Conservation (phyloP, 2,329 filamentous ascomycete genomes). For the Arthrobotrys iridis region DNA sequence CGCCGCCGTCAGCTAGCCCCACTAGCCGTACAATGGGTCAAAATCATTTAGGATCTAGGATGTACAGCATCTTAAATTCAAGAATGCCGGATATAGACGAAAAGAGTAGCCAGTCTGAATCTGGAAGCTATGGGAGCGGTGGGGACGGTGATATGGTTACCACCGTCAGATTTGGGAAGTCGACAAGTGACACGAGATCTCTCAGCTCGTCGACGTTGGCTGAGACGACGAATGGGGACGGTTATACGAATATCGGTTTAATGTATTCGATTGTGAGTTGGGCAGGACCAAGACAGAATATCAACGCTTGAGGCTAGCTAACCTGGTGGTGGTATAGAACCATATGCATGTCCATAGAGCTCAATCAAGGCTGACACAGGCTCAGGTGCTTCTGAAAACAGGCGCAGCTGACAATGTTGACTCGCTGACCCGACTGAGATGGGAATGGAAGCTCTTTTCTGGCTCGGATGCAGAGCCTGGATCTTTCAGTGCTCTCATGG, state of each 20-base stretch:
- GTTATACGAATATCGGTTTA: conserved; percentile 42
- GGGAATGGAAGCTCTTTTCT: conserved; percentile 58
- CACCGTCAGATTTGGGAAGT: conserved; percentile 51
- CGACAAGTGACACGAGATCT: conserved; percentile 26
- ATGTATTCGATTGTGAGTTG: conserved; percentile 52
- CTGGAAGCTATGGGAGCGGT: conserved; percentile 1
- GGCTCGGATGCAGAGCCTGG: conserved; percentile 40
- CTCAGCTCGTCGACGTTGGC: conserved; percentile 24
- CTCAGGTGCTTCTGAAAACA: conserved; percentile 57
- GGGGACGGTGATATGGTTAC: conserved; percentile 39
- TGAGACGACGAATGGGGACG: conserved; percentile 45
- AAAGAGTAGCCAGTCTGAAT: conserved; percentile 9
- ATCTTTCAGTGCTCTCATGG: conserved; percentile 29
- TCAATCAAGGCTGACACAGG: conserved; percentile 53
- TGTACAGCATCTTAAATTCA: conserved; percentile 24
- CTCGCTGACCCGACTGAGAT: conserved; percentile 57
- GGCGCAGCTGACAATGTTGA: conserved; percentile 58
- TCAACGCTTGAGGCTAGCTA: neutral
- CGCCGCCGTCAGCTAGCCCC: conserved; percentile 36
- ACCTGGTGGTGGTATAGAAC: conserved; percentile 50
- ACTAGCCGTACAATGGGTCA: neutral
- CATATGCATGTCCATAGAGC: conserved; percentile 58
- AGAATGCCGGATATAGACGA: conserved; percentile 40
- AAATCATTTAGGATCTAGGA: conserved; percentile 13
- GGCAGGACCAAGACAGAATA: neutral